Evolutionary conservation across 2,329 filamentous ascomycete genomes (phyloP), one percentile per base, ranked within the genome.

Genomic region (Phaeomoniella chlamydospora): DNA sequence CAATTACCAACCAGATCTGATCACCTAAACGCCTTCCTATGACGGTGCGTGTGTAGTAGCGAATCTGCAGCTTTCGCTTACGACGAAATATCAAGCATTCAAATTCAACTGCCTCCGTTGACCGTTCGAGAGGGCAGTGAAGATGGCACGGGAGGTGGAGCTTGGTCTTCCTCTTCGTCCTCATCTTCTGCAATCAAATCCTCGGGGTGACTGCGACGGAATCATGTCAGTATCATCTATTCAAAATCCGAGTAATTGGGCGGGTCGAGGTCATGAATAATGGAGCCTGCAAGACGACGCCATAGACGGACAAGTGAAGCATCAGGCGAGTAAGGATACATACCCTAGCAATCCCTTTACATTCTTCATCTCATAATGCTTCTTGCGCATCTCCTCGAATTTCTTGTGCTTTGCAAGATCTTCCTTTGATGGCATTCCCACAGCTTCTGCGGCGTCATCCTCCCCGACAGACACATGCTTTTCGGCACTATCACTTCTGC

Each of bases 361-460:
- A 52, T 90, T 81, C 62, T 75, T 85, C 90, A 98, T 98, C 68
- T 98, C 90, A 60, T 98, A 98, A 60, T 98, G 90, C 65, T 78
- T 88, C 76, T 90, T 94, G 52, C 90, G 74, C 66, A 85, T 70
- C 62, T 83, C 70, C 63, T 94, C 87, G 56, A 98, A 98, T 54
- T 81, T 76, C 53, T 72, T 74, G 59, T 98, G 90, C 67, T 96
- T 94, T 64, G 90, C 85, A 42, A 67, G 68, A 55, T 93, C 87
- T 56, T 94, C 85, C 30, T 61, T 56, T 4, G 61, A 76, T 64
- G 53, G 74, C 71, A 58, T 73, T 68, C 45, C 67, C 68, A 53
- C 63, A 65, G 44, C 50, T 38, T 59, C 59, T 36, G 57, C 57
- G 43, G 49, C 46, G 40, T 49, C 47, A 10, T 51, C 55, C 30